These are phyloP conservation scores for Trichophyton simii DNA, from an alignment of 2,329 filamentous ascomycete genomes.

Conservation along the genomic window DNA sequence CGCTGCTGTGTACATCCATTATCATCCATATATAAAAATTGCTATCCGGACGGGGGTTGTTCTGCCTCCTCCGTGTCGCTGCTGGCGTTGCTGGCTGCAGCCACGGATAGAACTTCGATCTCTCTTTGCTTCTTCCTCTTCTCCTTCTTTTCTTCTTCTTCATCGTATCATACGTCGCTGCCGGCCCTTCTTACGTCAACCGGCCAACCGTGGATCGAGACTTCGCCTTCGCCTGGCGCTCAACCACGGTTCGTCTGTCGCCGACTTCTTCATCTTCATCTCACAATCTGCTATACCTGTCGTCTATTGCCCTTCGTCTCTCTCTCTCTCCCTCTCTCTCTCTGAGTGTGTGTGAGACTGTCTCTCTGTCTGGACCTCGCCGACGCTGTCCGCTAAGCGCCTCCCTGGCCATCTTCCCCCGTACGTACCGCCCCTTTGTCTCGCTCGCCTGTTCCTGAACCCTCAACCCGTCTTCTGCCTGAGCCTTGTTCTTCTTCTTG, in stretches of 20 bases:
- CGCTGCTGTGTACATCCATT: too few species aligned
- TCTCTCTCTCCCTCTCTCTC: neutral
- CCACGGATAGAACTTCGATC: neutral
- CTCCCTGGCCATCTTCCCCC: neutral
- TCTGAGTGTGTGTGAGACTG: neutral
- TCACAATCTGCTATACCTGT: neutral
- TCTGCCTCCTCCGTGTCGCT: too few species aligned
- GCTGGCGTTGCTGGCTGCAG: neutral
- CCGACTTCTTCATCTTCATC: neutral
- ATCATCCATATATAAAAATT: too few species aligned
- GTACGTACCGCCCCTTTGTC: neutral
- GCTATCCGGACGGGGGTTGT: too few species aligned
- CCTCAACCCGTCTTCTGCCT: neutral
- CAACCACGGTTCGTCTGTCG: neutral
- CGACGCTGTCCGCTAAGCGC: too few species aligned
- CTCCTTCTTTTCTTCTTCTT: neutral
- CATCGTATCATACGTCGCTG: too few species aligned
- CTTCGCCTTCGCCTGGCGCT: neutral
- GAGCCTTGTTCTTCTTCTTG: neutral
- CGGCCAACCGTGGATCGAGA: neutral
- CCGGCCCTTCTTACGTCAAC: neutral
- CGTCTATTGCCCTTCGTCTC: neutral
- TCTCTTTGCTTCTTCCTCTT: neutral
- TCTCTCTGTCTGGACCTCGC: neutral
- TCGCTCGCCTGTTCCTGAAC: neutral